Evolutionary conservation across 1,284 basidiomycete species (phyloP), one percentile per base, ranked within the genome.

Genomic region (Sphagnurus paluster): DNA sequence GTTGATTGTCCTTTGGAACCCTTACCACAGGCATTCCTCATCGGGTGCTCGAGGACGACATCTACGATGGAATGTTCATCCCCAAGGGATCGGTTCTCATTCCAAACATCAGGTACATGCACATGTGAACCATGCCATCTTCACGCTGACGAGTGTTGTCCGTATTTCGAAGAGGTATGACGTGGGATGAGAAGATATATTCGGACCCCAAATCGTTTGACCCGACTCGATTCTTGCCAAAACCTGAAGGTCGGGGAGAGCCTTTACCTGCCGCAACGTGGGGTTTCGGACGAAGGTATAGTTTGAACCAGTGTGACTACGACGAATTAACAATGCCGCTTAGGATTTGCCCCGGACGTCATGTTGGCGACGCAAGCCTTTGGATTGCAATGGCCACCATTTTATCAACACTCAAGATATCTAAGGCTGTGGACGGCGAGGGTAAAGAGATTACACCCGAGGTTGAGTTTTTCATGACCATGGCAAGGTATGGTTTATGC

Each of bases 21-120:
- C n/a, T n/a, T n/a, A n/a, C n/a, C n/a, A n/a, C 26, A 56, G 56
- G 44, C 6, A 19, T 61, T 14, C 59, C 59, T 8, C 60, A 60
- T 39, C 24, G 36, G 1, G 28, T 48, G 8, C 38, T 44, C 14
- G 52, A 51, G 29, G 56, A 60, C 23, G 56, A 56, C 35, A 34
- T 46, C 10, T 62, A 61, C 33, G 49, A 56, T 14, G 58, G 57
- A 3, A 53, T 51, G 40, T 50, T 56, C 13, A 63, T 64, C 21
- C 60, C 60, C 0, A 52, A 55, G 44, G 57, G 55, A 6, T 44
- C 59, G 7, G 40, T 57, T 28, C 39, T 62, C 26, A 47, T 62
- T n/a, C 39, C 44, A 3, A 58, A 57, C 38, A 40, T 45, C 4
- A 38, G 51, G 57, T 58, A 38, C 53, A 17, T 26, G 16, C 23